Conservation (phyloP, 306 rosid species). For the Mimosa bimucronata region DNA sequence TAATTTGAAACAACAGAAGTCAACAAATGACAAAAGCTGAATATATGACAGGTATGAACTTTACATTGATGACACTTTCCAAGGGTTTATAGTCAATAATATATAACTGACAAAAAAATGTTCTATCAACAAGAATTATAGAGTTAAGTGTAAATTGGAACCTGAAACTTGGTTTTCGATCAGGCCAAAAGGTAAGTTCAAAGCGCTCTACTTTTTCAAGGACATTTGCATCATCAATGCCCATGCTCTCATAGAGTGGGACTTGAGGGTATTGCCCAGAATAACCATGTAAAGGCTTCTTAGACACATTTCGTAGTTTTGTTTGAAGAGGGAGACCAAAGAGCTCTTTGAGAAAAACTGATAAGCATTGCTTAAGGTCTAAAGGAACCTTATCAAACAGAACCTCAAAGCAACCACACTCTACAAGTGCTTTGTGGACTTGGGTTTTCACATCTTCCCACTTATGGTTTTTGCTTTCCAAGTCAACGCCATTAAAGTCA, state of each 20-base stretch:
- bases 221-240: conserved; percentile 55
- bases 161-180: conserved; percentile 57
- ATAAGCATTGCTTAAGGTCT: conserved; percentile 47
- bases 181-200: conserved; percentile 56
- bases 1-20: too few species aligned
- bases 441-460: conserved; percentile 62
- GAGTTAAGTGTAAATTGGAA: neutral
- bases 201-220: conserved; percentile 47
- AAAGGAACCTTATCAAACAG: conserved; percentile 50
- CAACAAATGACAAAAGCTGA: too few species aligned
- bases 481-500: conserved; percentile 45
- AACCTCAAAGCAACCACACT: conserved; percentile 79
- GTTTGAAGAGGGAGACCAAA: conserved; percentile 74
- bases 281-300: conserved; percentile 71
- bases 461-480: conserved; percentile 36
- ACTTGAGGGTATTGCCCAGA: conserved; percentile 63
- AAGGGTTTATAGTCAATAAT: too few species aligned
- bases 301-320: conserved; percentile 55
- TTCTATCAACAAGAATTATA: too few species aligned
- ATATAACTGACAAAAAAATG: too few species aligned
- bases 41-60: too few species aligned
- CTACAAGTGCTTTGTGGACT: conserved; percentile 59
- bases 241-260: conserved; percentile 73
- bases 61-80: too few species aligned
- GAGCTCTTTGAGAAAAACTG: conserved; percentile 49